Percentiles rank a stretch among this genome's conserved stretches.
phyloP scores from a whole-genome alignment of 495 filamentous ascomycete genomes.

The Penicillium maclennaniae region DNA sequence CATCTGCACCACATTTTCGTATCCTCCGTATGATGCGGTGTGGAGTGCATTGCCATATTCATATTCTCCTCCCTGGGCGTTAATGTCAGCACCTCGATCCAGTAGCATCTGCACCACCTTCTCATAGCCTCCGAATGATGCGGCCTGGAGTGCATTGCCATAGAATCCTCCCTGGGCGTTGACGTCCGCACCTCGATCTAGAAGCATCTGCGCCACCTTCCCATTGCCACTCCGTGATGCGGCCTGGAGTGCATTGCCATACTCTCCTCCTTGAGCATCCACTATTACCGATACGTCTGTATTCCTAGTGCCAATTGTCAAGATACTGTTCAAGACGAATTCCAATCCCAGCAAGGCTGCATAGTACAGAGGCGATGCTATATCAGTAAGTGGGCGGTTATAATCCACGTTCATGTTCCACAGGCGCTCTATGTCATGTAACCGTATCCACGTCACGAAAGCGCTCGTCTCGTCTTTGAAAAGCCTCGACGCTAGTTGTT shows the following conservation, averaged over 20 bases:
- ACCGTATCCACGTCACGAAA: conserved; percentile 3
- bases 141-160: conserved; percentile 17
- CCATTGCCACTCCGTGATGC: conserved; percentile 13
- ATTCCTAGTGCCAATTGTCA: neutral
- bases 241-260: conserved; percentile 16
- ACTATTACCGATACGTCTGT: neutral
- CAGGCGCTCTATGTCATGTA: conserved; percentile 5
- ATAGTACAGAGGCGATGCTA: conserved; percentile 7
- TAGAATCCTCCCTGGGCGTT: conserved; percentile 10
- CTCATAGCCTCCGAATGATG: conserved; percentile 10
- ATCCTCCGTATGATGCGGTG: conserved; percentile 6
- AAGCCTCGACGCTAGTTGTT: conserved; percentile 8
- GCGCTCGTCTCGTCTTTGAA: conserved; percentile 6
- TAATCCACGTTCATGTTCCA: neutral
- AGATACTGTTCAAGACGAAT: neutral
- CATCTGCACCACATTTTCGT: conserved; percentile 8
- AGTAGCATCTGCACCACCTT: conserved; percentile 17
- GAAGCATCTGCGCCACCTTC: conserved; percentile 18
- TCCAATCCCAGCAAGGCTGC: conserved; percentile 8
- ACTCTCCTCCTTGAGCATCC: conserved; percentile 12
- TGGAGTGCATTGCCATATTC: conserved; percentile 12
- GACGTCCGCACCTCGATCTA: conserved; percentile 21
- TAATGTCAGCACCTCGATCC: conserved; percentile 15
- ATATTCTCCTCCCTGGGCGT: conserved; percentile 13
- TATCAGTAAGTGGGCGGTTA: neutral